Conservation (phyloP, 2,329 filamentous ascomycete genomes). For the Tolypocladium tropicale region DNA sequence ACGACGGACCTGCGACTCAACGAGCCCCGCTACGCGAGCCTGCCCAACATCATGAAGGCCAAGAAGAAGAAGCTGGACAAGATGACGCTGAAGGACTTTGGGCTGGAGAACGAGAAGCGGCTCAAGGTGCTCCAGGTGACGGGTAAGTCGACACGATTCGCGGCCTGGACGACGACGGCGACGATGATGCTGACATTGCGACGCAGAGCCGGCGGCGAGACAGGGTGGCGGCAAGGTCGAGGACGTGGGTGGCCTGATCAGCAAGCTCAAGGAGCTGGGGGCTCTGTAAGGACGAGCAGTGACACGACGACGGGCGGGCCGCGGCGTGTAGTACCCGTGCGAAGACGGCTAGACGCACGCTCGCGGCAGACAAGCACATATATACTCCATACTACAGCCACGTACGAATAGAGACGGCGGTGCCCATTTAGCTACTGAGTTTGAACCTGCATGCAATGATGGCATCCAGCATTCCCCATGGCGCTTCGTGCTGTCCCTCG, state of each 20-base stretch:
- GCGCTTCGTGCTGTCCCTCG: not conserved
- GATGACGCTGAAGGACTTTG: conserved; percentile 75
- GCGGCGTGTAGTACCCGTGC: not conserved
- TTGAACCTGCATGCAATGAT: not conserved
- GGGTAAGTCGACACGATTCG: conserved; percentile 41
- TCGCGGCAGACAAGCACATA: not conserved
- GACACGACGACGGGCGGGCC: not conserved
- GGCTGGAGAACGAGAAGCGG: conserved; percentile 61
- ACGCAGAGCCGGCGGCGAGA: conserved; percentile 68
- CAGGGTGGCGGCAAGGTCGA: conserved; percentile 96
- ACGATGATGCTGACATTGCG: not conserved
- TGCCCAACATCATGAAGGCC: conserved; percentile 99
- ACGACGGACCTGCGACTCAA: conserved; percentile 93
- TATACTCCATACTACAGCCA: no score
- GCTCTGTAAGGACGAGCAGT: conserved; percentile 50
- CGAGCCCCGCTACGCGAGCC: conserved; percentile 84
- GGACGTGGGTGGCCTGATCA: conserved; percentile 88
- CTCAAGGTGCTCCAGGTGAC: conserved; percentile 86
- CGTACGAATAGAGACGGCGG: not conserved
- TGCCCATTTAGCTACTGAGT: not conserved
- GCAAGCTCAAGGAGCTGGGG: conserved; percentile 91
- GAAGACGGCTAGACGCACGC: not conserved
- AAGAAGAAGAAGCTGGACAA: conserved; percentile 99
- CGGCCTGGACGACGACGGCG: not conserved
- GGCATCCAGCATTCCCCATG: not conserved